Conservation (phyloP, 352 stramenopile species). For the Pythium aristosporum region DNA sequence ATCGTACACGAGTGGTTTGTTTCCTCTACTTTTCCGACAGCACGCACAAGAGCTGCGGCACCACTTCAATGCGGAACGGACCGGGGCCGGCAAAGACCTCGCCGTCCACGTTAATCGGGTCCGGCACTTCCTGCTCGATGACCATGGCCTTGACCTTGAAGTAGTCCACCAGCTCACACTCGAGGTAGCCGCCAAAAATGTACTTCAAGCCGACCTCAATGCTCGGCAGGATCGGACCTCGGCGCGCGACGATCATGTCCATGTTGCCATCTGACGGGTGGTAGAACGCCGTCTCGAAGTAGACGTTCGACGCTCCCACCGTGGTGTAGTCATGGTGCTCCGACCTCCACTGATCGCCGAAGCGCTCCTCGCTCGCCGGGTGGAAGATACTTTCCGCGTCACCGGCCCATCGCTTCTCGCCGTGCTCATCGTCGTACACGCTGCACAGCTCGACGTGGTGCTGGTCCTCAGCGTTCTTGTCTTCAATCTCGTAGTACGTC, state of each 20-base stretch:
- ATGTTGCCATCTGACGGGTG: constrained; percentile 80
- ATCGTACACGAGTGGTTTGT: not conserved
- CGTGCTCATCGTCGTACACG: constrained; percentile 63
- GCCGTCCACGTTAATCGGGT: constrained; percentile 83
- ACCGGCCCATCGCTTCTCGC: constrained; percentile 56
- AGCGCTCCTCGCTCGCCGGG: constrained; percentile 61
- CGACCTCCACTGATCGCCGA: constrained; percentile 52
- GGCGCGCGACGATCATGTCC: constrained; percentile 74
- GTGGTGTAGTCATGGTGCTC: constrained; percentile 64
- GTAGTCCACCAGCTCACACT: constrained; percentile 71
- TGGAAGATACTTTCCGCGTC: constrained; percentile 59
- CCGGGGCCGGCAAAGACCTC: constrained; percentile 62
- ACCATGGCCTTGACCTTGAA: constrained; percentile 77
- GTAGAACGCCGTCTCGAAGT: constrained; percentile 59
- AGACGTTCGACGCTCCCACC: constrained; percentile 68
- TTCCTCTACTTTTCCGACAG: constrained; percentile 80
- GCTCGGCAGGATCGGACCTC: constrained; percentile 46
- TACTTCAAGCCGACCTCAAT: constrained; percentile 64
- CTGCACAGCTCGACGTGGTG: constrained; percentile 76
- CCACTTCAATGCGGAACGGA: constrained; percentile 80
- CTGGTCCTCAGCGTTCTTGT: constrained; percentile 59
- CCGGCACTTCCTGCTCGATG: constrained; percentile 48
- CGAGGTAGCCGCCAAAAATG: constrained; percentile 64
- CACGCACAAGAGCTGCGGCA: constrained; percentile 82
- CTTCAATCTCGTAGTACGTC: constrained; percentile 70